Evolutionary conservation across 495 filamentous ascomycete genomes (phyloP).

Genomic region (Amphirosellinia nigrospora): DNA sequence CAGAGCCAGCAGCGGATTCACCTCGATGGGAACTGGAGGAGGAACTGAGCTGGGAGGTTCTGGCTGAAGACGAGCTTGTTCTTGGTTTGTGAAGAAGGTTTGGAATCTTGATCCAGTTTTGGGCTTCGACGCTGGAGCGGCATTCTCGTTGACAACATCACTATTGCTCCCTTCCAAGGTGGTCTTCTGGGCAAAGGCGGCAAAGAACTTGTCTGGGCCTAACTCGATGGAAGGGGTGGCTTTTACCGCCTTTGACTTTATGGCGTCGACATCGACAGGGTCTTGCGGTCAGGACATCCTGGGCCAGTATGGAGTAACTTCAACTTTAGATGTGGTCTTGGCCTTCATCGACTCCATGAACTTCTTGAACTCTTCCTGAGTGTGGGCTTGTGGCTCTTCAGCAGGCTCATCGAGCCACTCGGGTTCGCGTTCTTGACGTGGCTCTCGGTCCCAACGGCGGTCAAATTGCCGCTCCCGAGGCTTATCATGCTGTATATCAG

Average conservation of each 20-base stretch:
- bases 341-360: constrained; percentile 95
- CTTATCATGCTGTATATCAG: constrained; percentile 48
- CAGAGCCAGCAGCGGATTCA: constrained; percentile 39
- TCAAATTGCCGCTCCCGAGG: constrained; percentile 52
- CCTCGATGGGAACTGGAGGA: constrained; percentile 26
- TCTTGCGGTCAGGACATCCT: constrained; percentile 24
- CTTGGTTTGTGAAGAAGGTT: constrained; percentile 75
- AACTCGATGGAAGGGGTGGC: constrained; percentile 65
- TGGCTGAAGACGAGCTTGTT: constrained; percentile 61
- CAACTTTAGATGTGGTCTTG: constrained; percentile 42
- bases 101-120: constrained; percentile 77
- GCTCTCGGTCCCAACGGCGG: constrained; percentile 65
- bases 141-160: constrained; percentile 49
- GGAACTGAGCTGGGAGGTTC: constrained; percentile 55
- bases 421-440: constrained; percentile 75
- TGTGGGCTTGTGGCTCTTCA: constrained; percentile 73
- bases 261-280: constrained; percentile 32
- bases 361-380: constrained; percentile 89
- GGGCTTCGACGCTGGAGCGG: constrained; percentile 43
- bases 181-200: constrained; percentile 61
- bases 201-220: constrained; percentile 82
- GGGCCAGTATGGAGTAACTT: constrained; percentile 43
- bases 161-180: constrained; percentile 42
- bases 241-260: constrained; percentile 50
- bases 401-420: constrained; percentile 85